Evolutionary conservation across 139 green algal species (phyloP).

Genomic region (Micromonas pusilla): DNA sequence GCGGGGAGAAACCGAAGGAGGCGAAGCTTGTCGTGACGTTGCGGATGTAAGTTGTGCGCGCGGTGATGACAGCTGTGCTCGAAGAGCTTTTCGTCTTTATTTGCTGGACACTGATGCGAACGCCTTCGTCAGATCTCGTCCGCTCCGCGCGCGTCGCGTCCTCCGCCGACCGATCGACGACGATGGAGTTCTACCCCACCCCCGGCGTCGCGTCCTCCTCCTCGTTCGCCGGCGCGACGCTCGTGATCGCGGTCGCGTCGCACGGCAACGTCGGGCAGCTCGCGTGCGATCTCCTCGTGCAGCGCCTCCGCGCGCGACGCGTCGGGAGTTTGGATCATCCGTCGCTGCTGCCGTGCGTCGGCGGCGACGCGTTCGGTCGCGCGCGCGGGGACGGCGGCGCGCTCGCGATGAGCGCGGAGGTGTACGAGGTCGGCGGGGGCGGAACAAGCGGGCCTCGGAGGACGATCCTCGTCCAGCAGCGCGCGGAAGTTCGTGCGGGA

Average conservation of each 20-base stretch:
- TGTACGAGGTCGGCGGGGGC: background rate
- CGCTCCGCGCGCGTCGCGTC: too few species aligned
- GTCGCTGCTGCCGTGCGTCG: background rate
- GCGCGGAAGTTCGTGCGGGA: background rate
- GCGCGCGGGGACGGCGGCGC: background rate
- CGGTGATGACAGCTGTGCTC: background rate
- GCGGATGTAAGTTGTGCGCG: background rate
- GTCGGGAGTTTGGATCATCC: background rate
- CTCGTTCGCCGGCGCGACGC: background rate
- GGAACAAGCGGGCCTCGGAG: background rate
- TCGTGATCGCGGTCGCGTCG: background rate
- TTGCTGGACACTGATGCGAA: too few species aligned
- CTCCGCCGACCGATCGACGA: too few species aligned
- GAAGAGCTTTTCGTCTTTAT: too few species aligned
- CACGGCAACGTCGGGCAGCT: slow-evolving; percentile 14
- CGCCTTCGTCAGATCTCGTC: too few species aligned
- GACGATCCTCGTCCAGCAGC: background rate
- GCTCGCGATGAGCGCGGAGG: background rate
- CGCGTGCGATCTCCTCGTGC: background rate
- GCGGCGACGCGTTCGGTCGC: background rate
- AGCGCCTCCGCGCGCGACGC: background rate
- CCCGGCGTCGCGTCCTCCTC: background rate
- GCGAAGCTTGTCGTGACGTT: background rate
- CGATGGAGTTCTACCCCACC: background rate
- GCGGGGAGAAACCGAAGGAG: background rate